Conservation (phyloP, 345 rosid genomes). For the Pistacia integerrima region DNA sequence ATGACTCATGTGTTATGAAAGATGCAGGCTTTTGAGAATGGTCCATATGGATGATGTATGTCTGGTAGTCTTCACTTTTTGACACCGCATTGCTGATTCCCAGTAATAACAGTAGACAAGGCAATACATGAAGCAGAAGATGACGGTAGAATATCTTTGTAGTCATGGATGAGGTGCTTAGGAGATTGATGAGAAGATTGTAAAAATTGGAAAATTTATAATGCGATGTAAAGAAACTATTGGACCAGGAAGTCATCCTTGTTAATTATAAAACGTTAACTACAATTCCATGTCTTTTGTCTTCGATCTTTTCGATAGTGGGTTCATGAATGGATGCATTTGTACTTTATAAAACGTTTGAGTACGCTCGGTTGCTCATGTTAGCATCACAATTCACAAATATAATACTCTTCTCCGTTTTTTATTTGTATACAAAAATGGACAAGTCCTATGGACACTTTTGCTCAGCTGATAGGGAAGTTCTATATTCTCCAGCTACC, state of each 20-base stretch:
- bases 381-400: background rate
- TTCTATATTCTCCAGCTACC: too few relatives aligned
- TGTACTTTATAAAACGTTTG: background rate
- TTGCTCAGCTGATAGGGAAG: too few relatives aligned
- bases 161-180: constrained; percentile 6
- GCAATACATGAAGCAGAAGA: background rate
- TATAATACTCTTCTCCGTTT: too few relatives aligned
- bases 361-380: background rate
- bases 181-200: background rate
- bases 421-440: too few relatives aligned
- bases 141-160: background rate
- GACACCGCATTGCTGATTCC: constrained; percentile 6
- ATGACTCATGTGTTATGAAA: constrained; percentile 32
- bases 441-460: too few relatives aligned
- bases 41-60: constrained; percentile 44
- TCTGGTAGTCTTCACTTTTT: constrained; percentile 20
- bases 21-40: constrained; percentile 35
- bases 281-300: background rate
- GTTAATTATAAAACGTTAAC: background rate
- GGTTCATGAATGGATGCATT: background rate
- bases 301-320: background rate
- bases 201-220: background rate
- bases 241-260: background rate
- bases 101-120: constrained; percentile 11
- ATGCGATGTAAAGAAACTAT: background rate